Percentiles rank a stretch among this genome's conserved stretches.
Evolutionary conservation across 2,329 filamentous ascomycete genomes (phyloP).

Genomic region (Beauveria rudraprayagi): DNA sequence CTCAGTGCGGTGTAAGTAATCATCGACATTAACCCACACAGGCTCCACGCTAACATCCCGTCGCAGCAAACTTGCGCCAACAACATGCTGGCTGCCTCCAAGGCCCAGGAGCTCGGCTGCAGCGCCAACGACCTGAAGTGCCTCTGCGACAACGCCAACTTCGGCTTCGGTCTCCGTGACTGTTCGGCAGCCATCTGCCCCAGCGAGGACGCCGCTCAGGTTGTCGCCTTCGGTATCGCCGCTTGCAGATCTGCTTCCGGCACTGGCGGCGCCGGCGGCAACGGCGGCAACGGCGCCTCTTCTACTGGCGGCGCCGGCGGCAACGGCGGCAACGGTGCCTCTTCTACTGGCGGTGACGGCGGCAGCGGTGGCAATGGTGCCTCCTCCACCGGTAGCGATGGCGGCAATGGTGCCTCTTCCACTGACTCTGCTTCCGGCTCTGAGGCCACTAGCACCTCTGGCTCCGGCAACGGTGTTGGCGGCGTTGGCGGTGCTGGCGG

Average conservation of each 20-base stretch:
- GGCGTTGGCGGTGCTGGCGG: too few relatives aligned
- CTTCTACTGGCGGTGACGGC: conserved; percentile 19
- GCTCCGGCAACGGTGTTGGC: background rate
- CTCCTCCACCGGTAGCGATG: conserved; percentile 15
- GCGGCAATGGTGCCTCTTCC: conserved; percentile 17
- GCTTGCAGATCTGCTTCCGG: conserved; percentile 28
- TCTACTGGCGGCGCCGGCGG: conserved; percentile 1
- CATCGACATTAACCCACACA: background rate
- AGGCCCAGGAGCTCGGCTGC: conserved; percentile 40
- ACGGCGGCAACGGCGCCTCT: conserved; percentile 14
- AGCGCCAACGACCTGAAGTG: conserved; percentile 31
- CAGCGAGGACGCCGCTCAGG: conserved; percentile 25
- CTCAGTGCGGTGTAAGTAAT: conserved; percentile 45
- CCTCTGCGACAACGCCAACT: conserved; percentile 40
- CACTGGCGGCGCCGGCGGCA: background rate
- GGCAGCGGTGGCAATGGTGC: conserved; percentile 12
- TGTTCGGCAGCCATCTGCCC: conserved; percentile 39
- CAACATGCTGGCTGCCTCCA: conserved; percentile 39
- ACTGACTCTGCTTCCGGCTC: conserved; percentile 13
- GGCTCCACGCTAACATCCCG: conserved; percentile 8
- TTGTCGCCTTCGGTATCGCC: conserved; percentile 30
- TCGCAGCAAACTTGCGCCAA: conserved; percentile 40
- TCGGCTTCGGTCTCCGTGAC: conserved; percentile 43
- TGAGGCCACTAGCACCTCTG: conserved; percentile 9
- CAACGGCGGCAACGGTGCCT: conserved; percentile 9